Conservation (phyloP, 1,284 basidiomycete species). For the Trichosporon sp. region DNA sequence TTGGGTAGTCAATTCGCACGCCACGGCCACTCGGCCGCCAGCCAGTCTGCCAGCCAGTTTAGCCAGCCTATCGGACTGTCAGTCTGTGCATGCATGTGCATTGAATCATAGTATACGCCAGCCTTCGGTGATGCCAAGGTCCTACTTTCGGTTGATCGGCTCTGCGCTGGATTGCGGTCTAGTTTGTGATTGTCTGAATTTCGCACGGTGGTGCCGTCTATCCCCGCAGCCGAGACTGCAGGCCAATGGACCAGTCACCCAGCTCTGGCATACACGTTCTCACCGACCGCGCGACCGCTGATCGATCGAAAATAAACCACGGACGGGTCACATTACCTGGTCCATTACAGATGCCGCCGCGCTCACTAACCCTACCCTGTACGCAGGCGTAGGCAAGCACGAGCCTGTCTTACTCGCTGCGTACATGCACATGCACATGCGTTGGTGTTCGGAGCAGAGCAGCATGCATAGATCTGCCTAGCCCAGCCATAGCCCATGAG, state of each 20-base stretch:
- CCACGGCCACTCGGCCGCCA: no score
- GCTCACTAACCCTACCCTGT: not conserved
- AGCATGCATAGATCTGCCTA: not conserved
- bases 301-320: not conserved
- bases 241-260: not conserved
- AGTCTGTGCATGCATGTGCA: no score
- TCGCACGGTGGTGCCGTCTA: not conserved
- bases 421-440: not conserved
- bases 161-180: not conserved
- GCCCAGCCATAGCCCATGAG: not conserved
- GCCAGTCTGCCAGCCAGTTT: no score
- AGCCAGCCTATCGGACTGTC: no score
- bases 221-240: not conserved
- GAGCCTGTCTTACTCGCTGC: no score
- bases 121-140: not conserved
- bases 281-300: no score
- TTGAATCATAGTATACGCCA: no score
- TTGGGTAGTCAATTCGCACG: no score
- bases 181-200: not conserved
- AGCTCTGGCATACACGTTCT: not conserved
- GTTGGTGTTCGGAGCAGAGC: not conserved
- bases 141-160: not conserved
- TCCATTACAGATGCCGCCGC: not conserved
- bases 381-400: not conserved
- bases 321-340: not conserved